Evolutionary conservation across 345 rosid species (phyloP).

Genomic region (Citrus cavaleriei): DNA sequence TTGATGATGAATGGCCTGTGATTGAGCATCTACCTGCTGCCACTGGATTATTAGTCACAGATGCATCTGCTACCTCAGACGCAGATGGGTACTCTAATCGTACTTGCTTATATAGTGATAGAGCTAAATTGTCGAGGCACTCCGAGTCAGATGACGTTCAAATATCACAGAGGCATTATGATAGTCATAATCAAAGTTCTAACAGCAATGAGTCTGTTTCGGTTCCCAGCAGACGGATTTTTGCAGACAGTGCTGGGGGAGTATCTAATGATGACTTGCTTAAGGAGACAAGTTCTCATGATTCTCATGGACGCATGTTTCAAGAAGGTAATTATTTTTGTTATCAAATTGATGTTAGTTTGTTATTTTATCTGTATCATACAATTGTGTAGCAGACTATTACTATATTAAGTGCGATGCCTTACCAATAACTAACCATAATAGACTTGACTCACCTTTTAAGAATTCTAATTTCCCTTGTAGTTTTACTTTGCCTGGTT

Average conservation of each 20-base stretch:
- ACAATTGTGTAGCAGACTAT: neutral
- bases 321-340: constrained; percentile 25
- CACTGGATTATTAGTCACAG: constrained; percentile 12
- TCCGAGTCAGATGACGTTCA: constrained; percentile 12
- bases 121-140: constrained; percentile 9
- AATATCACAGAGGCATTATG: constrained; percentile 16
- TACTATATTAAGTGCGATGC: neutral
- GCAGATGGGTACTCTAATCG: constrained; percentile 9
- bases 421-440: neutral
- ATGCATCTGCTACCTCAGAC: constrained; percentile 1
- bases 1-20: constrained; percentile 23
- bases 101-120: constrained; percentile 3
- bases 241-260: constrained; percentile 14
- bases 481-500: neutral
- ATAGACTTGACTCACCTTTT: neutral
- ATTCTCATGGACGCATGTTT: constrained; percentile 1
- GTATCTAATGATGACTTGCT: constrained; percentile 12
- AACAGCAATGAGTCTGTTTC: constrained; percentile 7
- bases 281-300: constrained; percentile 4
- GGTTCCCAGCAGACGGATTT: constrained; percentile 14
- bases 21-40: constrained; percentile 19
- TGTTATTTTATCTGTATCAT: neutral
- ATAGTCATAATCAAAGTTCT: constrained; percentile 3
- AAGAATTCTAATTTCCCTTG: neutral
- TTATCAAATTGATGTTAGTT: constrained; percentile 5